Conservation (phyloP, 1,284 basidiomycete genomes). For the Fistulinella staudtii region DNA sequence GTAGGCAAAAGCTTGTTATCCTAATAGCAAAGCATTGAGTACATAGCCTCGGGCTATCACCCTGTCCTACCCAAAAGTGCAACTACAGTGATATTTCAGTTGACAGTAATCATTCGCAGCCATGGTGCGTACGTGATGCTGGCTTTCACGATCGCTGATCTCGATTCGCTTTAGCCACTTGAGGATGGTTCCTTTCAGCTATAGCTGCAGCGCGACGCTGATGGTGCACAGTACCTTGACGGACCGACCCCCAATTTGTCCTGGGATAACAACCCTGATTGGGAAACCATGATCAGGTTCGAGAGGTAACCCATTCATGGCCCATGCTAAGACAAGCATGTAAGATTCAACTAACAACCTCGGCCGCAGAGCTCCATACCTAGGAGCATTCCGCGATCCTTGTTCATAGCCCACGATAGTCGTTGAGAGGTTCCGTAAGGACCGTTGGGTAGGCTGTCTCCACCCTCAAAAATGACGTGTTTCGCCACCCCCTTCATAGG, state of each 20-base stretch:
- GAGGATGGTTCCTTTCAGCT: conserved; percentile 19
- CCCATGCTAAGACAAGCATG: conserved; percentile 41
- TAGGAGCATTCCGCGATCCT: conserved; percentile 54
- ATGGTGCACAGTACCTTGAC: conserved; percentile 35
- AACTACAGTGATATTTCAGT: conserved; percentile 15
- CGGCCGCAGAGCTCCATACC: conserved; percentile 14
- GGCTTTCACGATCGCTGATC: conserved; percentile 49
- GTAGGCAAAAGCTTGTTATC: conserved; percentile 67
- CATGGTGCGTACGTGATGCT: conserved; percentile 44
- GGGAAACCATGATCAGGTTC: conserved; percentile 69
- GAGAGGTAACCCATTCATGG: conserved; percentile 57
- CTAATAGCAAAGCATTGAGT: conserved; percentile 19
- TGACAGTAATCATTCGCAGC: background rate
- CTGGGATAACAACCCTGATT: conserved; percentile 57
- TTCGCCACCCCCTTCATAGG: conserved; percentile 40
- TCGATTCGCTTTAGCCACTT: conserved; percentile 62
- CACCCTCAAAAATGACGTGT: conserved; percentile 65
- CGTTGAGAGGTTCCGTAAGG: conserved; percentile 62
- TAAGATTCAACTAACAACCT: background rate
- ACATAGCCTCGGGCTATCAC: background rate
- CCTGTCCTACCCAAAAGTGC: conserved; percentile 32
- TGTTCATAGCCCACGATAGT: conserved; percentile 46
- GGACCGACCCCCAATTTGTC: conserved; percentile 61
- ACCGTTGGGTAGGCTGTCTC: conserved; percentile 60
- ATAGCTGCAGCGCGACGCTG: background rate